phyloP scores from a whole-genome alignment of 2,329 filamentous ascomycete species.

The Fusarium sambucinum region DNA sequence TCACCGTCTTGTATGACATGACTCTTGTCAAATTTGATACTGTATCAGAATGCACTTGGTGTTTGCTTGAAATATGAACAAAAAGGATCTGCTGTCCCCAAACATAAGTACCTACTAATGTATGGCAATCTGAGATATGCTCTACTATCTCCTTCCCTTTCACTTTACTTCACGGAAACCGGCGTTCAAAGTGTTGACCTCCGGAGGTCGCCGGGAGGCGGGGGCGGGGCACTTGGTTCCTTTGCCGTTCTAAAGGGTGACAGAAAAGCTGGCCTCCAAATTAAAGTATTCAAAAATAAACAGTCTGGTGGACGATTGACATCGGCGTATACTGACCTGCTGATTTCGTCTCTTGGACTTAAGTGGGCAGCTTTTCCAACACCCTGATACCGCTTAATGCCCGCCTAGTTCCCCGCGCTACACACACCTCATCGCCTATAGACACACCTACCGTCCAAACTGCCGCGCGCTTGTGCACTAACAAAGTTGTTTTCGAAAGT shows the following conservation, averaged over 20 bases:
- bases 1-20: constrained; percentile 5
- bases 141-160: not conserved
- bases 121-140: not conserved
- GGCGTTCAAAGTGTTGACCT: constrained; percentile 20
- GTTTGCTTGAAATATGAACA: not conserved
- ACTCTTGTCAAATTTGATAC: not conserved
- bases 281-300: not conserved
- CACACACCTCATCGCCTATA: not conserved
- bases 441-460: constrained; percentile 24
- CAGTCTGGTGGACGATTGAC: too few species aligned
- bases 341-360: not conserved
- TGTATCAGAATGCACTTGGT: not conserved
- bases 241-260: constrained; percentile 25
- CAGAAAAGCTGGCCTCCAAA: not conserved
- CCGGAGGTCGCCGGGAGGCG: constrained; percentile 48
- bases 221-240: constrained; percentile 36
- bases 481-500: not conserved
- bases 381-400: constrained; percentile 31
- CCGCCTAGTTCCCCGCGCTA: constrained; percentile 15
- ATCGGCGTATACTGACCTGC: not conserved
- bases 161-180: constrained; percentile 22
- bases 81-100: constrained; percentile 2
- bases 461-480: constrained; percentile 19
- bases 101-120: not conserved
- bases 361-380: not conserved